phyloP scores from a whole-genome alignment of 73 alveolate species.

The Paramecium tetraurelia region DNA sequence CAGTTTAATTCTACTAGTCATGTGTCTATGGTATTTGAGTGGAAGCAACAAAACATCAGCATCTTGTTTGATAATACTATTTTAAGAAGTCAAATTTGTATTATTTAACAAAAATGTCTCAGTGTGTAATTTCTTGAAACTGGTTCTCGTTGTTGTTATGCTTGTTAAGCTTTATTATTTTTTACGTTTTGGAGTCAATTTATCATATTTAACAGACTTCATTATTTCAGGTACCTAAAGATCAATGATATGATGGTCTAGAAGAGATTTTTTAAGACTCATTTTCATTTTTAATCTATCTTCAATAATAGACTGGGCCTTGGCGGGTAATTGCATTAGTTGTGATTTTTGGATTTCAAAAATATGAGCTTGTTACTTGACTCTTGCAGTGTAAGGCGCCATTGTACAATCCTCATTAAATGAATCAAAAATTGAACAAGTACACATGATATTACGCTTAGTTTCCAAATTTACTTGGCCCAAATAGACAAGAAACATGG shows the following conservation, averaged over 20 bases:
- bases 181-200: background rate
- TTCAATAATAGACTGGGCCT: background rate
- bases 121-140: background rate
- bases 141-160: background rate
- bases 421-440: background rate
- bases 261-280: background rate
- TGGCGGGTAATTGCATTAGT: background rate
- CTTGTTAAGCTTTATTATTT: background rate
- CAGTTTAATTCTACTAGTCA: background rate
- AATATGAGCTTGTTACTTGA: background rate
- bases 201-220: background rate
- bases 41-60: background rate
- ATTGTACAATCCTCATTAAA: background rate
- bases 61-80: background rate
- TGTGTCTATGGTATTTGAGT: background rate
- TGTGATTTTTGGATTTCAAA: background rate
- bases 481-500: background rate
- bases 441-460: background rate
- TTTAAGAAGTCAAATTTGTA: conserved; percentile 7
- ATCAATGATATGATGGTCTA: conserved; percentile 6
- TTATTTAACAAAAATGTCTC: background rate
- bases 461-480: background rate
- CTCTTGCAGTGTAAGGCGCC: background rate
- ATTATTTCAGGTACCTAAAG: background rate
- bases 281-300: background rate